Percentiles rank a stretch among this genome's conserved stretches.
Evolutionary conservation across 208 protist species (phyloP).

Genomic region (Vickermania spadyakhi): DNA sequence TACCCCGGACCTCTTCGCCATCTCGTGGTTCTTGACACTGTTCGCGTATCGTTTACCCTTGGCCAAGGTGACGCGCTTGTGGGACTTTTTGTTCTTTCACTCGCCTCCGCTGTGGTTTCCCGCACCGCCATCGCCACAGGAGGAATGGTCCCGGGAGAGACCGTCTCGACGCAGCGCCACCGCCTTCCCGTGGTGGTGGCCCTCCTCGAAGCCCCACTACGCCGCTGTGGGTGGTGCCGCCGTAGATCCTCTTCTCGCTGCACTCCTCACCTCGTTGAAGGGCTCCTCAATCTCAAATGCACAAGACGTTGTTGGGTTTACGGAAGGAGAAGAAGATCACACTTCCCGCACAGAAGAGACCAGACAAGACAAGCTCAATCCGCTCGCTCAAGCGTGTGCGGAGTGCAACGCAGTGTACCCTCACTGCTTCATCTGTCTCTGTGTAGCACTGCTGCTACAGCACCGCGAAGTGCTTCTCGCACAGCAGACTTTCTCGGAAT

Average conservation of each 20-base stretch:
- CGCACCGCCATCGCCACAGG: background rate
- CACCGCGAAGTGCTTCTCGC: slow-evolving; percentile 27
- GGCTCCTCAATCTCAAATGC: no score
- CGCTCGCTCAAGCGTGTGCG: background rate
- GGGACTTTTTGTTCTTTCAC: slow-evolving; percentile 84
- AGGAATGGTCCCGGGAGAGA: background rate
- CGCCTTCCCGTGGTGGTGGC: no score
- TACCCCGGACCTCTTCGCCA: slow-evolving; percentile 90
- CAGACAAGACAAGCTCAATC: background rate
- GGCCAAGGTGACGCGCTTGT: slow-evolving; percentile 85
- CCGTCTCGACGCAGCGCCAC: slow-evolving; percentile 3
- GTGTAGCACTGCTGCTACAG: slow-evolving; percentile 27
- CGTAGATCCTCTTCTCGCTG: background rate
- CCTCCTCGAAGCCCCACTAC: no score
- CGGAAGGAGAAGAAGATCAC: no score
- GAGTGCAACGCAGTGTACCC: background rate
- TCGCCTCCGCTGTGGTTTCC: background rate
- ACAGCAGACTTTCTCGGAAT: slow-evolving; percentile 30
- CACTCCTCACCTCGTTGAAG: background rate
- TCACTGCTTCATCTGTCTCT: slow-evolving; percentile 24
- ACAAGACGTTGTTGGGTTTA: no score
- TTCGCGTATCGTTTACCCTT: slow-evolving; percentile 81
- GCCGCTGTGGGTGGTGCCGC: background rate
- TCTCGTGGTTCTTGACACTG: slow-evolving; percentile 92
- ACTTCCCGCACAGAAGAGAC: no score